Base-by-base conservation (phyloP, 2,329 filamentous ascomycete genomes). In the Stemphylium beticola region DNA sequence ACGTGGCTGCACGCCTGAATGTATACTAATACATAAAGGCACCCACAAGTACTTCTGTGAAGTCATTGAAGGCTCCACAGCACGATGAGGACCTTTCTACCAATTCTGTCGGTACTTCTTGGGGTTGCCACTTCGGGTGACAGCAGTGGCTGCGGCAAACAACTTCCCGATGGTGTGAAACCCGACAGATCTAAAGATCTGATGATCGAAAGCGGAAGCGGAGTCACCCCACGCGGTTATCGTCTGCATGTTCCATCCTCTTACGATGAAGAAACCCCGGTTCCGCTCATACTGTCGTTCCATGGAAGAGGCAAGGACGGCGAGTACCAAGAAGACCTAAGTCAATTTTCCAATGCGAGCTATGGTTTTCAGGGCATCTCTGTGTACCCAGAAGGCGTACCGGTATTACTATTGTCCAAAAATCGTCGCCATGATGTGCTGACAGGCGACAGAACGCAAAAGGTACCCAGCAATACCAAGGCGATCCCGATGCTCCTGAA, bases 201-300 rank as follows among this genome's bases (percentile, higher is more conserved):
- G 15, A 67, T 61, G 4, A 64, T 74, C 24, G 22, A 54, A 9
- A 73, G 71, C 49, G 40, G 63, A 29, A 71, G 67, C 24, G 74
- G 74, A 14, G 39, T 66, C 2, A 49, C 64, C 6, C 53, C 62
- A 9, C 73, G 77, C 7, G 68, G 66, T 8, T 78, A 76, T 43
- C 70, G 68, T 14, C 62, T 79, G 5, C 74, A 77, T 41, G 61
- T 79, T 4, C 77, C 77, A 1, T 42, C 69, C 31, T 71, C 65
- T 33, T 82, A 82, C 66, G 57, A 77, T 18, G 53, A 53, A 10
- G 65, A 70, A 41, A 73, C 49, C 1, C 70, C 77, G 2, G 65
- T 74, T 0, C 74, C 79, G 0, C 49, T 83, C 24, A 79, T 82
- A 32, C 69, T 83, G 31, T 81, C 81, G 5, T 83, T 77, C 60